These are phyloP conservation scores for Corchorus capsularis DNA, from an alignment of 345 rosid species.

Conservation along the genomic window DNA sequence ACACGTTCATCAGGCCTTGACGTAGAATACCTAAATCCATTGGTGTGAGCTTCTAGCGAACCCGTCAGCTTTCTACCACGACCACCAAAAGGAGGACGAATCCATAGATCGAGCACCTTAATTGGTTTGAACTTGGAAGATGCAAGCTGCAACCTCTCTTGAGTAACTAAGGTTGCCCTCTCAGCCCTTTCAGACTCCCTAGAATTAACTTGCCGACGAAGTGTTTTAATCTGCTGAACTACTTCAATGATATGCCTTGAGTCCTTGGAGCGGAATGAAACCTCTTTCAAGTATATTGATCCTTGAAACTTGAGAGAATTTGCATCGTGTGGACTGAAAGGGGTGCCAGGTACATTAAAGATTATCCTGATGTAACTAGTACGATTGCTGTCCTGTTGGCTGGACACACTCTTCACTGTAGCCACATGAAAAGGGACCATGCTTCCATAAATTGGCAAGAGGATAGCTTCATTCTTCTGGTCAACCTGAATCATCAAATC, in stretches of 20 bases:
- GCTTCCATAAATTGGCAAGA: constrained; percentile 53
- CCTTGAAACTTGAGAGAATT: constrained; percentile 46
- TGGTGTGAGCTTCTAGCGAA: constrained; percentile 46
- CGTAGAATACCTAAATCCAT: constrained; percentile 54
- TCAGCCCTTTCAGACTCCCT: constrained; percentile 61
- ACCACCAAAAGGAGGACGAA: constrained; percentile 54
- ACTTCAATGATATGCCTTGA: constrained; percentile 54
- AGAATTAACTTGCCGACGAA: constrained; percentile 43
- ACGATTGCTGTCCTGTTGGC: constrained; percentile 52
- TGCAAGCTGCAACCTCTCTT: constrained; percentile 49
- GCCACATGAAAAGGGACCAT: constrained; percentile 63
- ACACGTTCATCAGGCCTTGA: constrained; percentile 53
- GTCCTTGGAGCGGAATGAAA: constrained; percentile 57
- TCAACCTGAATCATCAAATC: constrained; percentile 56
- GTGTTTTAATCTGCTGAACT: constrained; percentile 49
- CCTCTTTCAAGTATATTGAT: constrained; percentile 50
- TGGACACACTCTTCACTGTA: constrained; percentile 48
- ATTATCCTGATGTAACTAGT: constrained; percentile 50
- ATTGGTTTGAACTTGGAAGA: constrained; percentile 47
- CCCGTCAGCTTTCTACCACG: constrained; percentile 58
- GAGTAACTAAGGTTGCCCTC: constrained; percentile 57
- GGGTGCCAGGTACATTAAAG: constrained; percentile 49
- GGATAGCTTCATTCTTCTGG: constrained; percentile 53
- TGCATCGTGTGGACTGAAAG: constrained; percentile 53
- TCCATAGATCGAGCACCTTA: constrained; percentile 51